Evolutionary conservation across 2,329 filamentous ascomycete species (phyloP).

Genomic region (Neonectria coccinea): DNA sequence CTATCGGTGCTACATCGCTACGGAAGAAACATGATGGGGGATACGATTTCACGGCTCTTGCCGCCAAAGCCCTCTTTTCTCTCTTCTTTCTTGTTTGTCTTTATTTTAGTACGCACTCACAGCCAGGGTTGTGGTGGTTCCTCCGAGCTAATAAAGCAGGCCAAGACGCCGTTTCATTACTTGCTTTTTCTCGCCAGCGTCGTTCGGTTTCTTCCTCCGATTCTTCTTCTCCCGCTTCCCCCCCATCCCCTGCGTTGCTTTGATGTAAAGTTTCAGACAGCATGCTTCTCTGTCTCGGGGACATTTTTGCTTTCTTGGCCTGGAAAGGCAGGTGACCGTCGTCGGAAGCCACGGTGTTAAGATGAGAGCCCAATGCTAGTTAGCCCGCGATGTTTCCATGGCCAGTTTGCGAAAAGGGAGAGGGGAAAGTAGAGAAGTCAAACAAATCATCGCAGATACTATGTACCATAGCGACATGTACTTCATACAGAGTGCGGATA

Average conservation of each 20-base stretch:
- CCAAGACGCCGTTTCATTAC: background rate
- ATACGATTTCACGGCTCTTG: background rate
- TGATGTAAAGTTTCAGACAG: background rate
- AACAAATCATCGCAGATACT: too few species aligned
- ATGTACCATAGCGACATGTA: too few species aligned
- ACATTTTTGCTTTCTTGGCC: background rate
- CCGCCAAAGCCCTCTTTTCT: background rate
- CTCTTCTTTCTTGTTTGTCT: background rate
- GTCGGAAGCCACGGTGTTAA: background rate
- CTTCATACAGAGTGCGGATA: background rate
- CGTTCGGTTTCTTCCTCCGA: background rate
- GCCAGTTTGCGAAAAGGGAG: background rate
- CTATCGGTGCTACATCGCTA: constrained; percentile 1
- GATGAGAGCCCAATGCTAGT: background rate
- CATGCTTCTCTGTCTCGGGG: background rate
- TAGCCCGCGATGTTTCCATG: background rate
- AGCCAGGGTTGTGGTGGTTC: background rate
- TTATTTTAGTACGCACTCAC: too few species aligned
- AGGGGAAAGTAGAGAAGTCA: too few species aligned
- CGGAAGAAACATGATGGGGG: background rate
- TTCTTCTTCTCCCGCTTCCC: background rate
- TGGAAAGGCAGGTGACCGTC: background rate
- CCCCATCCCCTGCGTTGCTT: too few species aligned
- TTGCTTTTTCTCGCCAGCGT: background rate
- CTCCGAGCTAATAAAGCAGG: background rate